Percentiles rank a stretch among this genome's conserved stretches.
phyloP scores from a whole-genome alignment of 306 rosid species.

The Dicorynia guianensis region DNA sequence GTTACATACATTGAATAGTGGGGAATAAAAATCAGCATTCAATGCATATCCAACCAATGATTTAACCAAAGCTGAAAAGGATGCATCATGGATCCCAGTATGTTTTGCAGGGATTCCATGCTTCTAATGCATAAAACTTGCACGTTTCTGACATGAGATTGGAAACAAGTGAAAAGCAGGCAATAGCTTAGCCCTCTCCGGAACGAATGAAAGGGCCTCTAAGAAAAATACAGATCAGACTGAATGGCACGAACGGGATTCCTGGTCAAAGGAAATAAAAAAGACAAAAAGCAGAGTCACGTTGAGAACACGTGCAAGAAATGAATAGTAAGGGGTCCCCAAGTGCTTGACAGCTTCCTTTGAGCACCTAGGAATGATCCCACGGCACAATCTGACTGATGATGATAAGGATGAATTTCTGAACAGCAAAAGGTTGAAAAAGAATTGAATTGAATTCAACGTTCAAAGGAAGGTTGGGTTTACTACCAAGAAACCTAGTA shows the following conservation, averaged over 20 bases:
- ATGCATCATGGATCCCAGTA: neutral
- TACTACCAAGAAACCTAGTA: neutral
- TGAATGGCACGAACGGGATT: neutral
- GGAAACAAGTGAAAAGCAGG: constrained; percentile 12
- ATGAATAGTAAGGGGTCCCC: neutral
- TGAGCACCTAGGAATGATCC: neutral
- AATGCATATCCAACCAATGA: neutral
- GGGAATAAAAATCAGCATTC: neutral
- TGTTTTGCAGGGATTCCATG: constrained; percentile 34
- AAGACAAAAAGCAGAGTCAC: neutral
- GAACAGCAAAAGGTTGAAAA: neutral
- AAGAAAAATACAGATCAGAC: neutral
- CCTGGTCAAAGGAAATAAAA: constrained; percentile 7
- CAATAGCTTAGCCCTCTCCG: neutral
- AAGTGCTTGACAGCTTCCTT: constrained; percentile 10
- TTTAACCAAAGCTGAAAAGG: constrained; percentile 7
- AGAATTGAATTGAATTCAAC: constrained; percentile 2
- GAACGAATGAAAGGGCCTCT: neutral
- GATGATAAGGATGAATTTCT: neutral
- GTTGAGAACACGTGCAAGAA: constrained; percentile 46
- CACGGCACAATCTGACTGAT: neutral
- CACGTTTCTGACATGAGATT: constrained; percentile 33
- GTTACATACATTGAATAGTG: neutral
- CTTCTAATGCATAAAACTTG: constrained; percentile 18
- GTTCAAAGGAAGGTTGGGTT: neutral